Base-by-base conservation (phyloP, 2,329 filamentous ascomycete genomes). In the Alternaria angustiovoidea region DNA sequence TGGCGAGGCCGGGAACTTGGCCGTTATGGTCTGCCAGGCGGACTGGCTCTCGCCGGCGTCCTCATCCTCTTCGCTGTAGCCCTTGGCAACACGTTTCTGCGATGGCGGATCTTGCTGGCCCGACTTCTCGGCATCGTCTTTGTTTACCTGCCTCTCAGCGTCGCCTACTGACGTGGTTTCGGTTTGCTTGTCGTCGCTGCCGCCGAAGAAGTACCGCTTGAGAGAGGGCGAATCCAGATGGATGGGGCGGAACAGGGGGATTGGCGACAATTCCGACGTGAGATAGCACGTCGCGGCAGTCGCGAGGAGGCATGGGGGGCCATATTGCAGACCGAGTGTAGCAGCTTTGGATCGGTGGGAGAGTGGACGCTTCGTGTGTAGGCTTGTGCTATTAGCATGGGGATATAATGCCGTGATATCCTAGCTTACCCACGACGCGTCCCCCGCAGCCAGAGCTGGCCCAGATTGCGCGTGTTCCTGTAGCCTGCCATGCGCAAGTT, bases 91-190 rank as follows among this genome's bases (percentile, higher is more conserved):
- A 41, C 72, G 71, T n/a, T 71, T 70, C 54, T 78, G 76, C 7
- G 75, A 71, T 5, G 77, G 77, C 6, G 75, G 75, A 3, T 70
- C 62, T 56, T 78, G 75, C 26, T 75, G 57, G 14, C 72, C 73
- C 18, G 74, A 63, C 24, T 61, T 69, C n/a, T 51, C 38, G 7
- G 51, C 6, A 24, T 54, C 57, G 7, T 69, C 55, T 28, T 65
- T 59, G 28, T 63, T 57, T 38, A 65, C 58, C 43, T 63, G 57
- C 26, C 64, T 47, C 34, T 71, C 66, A 7, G 70, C 59, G 9
- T 69, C 67, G 24, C 64, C 55, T 2, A 68, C 43, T 8, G 67
- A 68, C 8, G 69, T 69, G 1, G 73, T 65, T 2, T 59, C 59
- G 24, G 54, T 66, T 14, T 67, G 66, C 12, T 49, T 62, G n/a